These are phyloP conservation scores for Eutrema yunnanense DNA, from an alignment of 345 rosid genomes.

Conservation along the genomic window DNA sequence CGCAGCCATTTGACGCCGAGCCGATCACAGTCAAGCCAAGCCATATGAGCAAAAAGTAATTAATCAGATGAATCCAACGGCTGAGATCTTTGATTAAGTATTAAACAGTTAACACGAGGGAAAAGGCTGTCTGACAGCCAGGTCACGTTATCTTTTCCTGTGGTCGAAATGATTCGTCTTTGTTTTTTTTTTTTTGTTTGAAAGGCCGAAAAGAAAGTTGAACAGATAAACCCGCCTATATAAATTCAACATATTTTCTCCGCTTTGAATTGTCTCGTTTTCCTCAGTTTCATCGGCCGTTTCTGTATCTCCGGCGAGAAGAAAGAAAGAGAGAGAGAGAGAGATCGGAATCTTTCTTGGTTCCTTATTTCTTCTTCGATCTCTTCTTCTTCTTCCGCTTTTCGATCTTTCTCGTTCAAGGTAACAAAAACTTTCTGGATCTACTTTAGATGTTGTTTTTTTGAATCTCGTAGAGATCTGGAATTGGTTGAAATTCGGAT, in stretches of 20 bases:
- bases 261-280: slow-evolving; percentile 23
- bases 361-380: slow-evolving; percentile 15
- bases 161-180: slow-evolving; percentile 35
- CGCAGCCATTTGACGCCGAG: slow-evolving; percentile 13
- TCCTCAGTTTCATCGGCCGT: slow-evolving; percentile 25
- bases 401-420: slow-evolving; percentile 22
- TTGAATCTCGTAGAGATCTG: slow-evolving; percentile 11
- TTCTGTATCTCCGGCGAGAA: slow-evolving; percentile 21
- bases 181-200: slow-evolving; percentile 11
- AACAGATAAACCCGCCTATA: slow-evolving; percentile 30
- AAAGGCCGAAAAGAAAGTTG: slow-evolving; percentile 23
- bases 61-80: slow-evolving; percentile 21
- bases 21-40: slow-evolving; percentile 21
- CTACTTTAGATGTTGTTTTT: slow-evolving; percentile 18
- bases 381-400: slow-evolving; percentile 11
- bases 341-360: not conserved
- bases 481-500: not conserved
- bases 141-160: slow-evolving; percentile 36
- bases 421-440: slow-evolving; percentile 15
- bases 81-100: slow-evolving; percentile 5
- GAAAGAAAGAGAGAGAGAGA: not conserved
- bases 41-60: slow-evolving; percentile 11
- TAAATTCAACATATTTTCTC: slow-evolving; percentile 14
- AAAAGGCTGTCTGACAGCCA: slow-evolving; percentile 40
- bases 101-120: slow-evolving; percentile 21